Percentiles rank a stretch among this genome's conserved stretches.
phyloP scores from a whole-genome alignment of 1,284 basidiomycete species.

The Trichosporon ovoides region DNA sequence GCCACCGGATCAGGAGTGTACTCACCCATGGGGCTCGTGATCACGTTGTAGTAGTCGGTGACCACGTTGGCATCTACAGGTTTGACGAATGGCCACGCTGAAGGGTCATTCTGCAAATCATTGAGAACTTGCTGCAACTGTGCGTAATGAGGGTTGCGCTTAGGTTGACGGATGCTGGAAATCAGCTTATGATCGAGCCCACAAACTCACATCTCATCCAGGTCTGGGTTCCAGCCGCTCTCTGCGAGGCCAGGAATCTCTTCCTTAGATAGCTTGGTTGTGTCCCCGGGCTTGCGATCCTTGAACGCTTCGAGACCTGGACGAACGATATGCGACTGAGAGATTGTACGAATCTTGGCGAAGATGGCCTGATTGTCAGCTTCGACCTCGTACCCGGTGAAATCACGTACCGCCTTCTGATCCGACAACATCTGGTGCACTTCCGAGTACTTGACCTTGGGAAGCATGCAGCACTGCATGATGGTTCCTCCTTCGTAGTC shows the following conservation, averaged over 20 bases:
- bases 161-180: constrained; percentile 53
- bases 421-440: constrained; percentile 70
- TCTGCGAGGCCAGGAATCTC: constrained; percentile 84
- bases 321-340: constrained; percentile 80
- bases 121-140: constrained; percentile 77
- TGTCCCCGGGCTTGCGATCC: constrained; percentile 44
- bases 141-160: constrained; percentile 56
- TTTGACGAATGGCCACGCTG: constrained; percentile 66
- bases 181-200: neutral
- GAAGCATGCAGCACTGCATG: constrained; percentile 96
- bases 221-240: constrained; percentile 87
- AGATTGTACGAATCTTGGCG: constrained; percentile 81
- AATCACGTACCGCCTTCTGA: constrained; percentile 63
- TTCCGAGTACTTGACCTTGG: constrained; percentile 81
- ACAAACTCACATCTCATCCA: constrained; percentile 64
- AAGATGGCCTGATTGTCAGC: constrained; percentile 59
- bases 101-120: constrained; percentile 73
- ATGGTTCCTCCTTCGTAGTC: constrained; percentile 99
- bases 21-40: constrained; percentile 90
- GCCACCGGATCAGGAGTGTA: constrained; percentile 12
- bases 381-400: neutral
- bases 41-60: constrained; percentile 83
- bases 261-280: constrained; percentile 46
- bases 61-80: constrained; percentile 76
- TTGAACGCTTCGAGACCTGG: constrained; percentile 75